Percentiles rank a stretch among this genome's conserved stretches.
These are phyloP conservation scores for Rhizomucor miehei DNA, from an alignment of 371 early-diverging fungal genomes.

Conservation along the genomic window DNA sequence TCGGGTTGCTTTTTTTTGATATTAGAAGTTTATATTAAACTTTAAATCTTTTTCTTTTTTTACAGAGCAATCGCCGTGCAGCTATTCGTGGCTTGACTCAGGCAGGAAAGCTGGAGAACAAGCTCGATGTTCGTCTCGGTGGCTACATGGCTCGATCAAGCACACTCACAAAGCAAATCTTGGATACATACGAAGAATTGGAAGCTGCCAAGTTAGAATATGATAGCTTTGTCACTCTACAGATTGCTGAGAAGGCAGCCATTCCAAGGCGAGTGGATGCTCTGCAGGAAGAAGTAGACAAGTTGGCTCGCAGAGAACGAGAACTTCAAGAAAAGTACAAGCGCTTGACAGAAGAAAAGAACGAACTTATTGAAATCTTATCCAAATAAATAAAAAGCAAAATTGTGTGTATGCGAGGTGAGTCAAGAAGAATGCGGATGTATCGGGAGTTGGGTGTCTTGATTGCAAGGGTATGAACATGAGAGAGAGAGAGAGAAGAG, in stretches of 20 bases:
- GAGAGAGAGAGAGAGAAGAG: no score
- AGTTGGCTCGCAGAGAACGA: constrained; percentile 59
- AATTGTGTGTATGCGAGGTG: no score
- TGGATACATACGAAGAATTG: constrained; percentile 58
- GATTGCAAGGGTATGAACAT: no score
- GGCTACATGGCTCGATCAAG: constrained; percentile 74
- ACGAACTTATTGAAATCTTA: neutral
- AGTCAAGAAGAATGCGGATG: no score
- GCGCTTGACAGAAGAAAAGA: constrained; percentile 55
- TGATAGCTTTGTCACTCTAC: constrained; percentile 58
- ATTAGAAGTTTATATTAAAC: neutral
- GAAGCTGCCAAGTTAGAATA: constrained; percentile 65
- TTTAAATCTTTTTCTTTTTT: neutral
- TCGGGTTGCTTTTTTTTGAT: neutral
- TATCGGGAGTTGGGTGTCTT: no score
- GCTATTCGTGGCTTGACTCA: constrained; percentile 78
- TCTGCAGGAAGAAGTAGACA: constrained; percentile 62
- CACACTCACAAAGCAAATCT: constrained; percentile 57
- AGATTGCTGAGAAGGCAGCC: constrained; percentile 58
- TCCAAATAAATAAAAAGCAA: no score
- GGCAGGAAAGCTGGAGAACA: constrained; percentile 86
- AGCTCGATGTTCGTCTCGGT: constrained; percentile 74
- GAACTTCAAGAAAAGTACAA: constrained; percentile 75
- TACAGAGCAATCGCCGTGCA: constrained; percentile 57
- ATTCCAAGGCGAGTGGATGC: constrained; percentile 68